phyloP scores from a whole-genome alignment of 2,329 filamentous ascomycete genomes.

The Xylaria sp. region DNA sequence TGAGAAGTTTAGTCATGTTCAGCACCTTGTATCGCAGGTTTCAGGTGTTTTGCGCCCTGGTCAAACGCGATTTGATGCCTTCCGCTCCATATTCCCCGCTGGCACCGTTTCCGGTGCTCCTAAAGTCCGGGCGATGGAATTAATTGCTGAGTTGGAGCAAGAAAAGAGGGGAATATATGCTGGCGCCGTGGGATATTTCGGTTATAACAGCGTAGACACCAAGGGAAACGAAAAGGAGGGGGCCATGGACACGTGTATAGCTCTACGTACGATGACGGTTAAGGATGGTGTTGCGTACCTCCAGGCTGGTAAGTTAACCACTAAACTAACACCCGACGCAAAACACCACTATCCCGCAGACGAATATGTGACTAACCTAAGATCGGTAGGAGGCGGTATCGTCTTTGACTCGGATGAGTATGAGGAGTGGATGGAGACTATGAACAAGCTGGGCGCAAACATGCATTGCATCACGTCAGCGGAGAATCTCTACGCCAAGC shows the following conservation, averaged over 20 bases:
- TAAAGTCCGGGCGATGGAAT: slow-evolving; percentile 95
- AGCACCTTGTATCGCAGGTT: slow-evolving; percentile 96
- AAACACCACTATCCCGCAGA: neutral
- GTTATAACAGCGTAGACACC: slow-evolving; percentile 77
- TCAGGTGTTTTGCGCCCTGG: slow-evolving; percentile 85
- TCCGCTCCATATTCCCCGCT: slow-evolving; percentile 95
- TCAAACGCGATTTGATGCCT: slow-evolving; percentile 93
- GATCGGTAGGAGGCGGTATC: slow-evolving; percentile 76
- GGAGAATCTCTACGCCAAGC: slow-evolving; percentile 69
- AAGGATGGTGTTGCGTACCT: slow-evolving; percentile 93
- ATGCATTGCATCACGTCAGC: slow-evolving; percentile 88
- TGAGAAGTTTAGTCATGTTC: slow-evolving; percentile 94
- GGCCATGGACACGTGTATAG: slow-evolving; percentile 88
- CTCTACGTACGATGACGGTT: slow-evolving; percentile 89
- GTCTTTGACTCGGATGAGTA: slow-evolving; percentile 92
- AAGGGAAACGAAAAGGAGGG: slow-evolving; percentile 75
- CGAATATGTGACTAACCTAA: slow-evolving; percentile 10
- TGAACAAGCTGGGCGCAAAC: slow-evolving; percentile 92
- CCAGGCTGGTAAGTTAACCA: slow-evolving; percentile 70
- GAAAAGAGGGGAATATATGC: slow-evolving; percentile 97
- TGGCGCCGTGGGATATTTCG: slow-evolving; percentile 96
- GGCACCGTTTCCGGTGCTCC: slow-evolving; percentile 95
- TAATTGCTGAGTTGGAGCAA: slow-evolving; percentile 91
- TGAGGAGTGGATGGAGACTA: slow-evolving; percentile 95
- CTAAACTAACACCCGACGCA: neutral